Conservation (phyloP, 306 rosid species). For the Dicorynia guianensis region DNA sequence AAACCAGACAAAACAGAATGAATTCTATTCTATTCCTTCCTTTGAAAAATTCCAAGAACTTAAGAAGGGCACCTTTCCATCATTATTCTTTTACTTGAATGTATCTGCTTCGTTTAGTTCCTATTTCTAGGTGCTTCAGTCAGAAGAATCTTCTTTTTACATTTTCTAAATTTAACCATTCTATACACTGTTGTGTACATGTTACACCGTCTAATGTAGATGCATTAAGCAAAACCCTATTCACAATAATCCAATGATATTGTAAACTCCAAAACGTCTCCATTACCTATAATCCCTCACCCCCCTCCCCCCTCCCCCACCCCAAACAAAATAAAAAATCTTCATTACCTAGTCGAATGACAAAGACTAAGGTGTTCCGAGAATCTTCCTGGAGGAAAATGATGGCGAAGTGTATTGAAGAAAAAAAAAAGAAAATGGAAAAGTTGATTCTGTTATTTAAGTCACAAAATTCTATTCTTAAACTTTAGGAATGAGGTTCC, state of each 20-base stretch:
- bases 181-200: neutral
- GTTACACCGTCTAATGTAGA: neutral
- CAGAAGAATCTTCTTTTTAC: neutral
- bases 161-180: conserved; percentile 9
- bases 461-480: conserved; percentile 41
- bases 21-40: conserved; percentile 47
- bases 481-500: conserved; percentile 55
- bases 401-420: conserved; percentile 41
- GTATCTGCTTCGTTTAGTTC: conserved; percentile 25
- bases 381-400: conserved; percentile 48
- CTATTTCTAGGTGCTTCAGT: conserved; percentile 16
- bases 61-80: conserved; percentile 32
- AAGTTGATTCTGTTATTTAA: conserved; percentile 43
- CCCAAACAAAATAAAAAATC: neutral
- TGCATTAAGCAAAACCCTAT: conserved; percentile 17
- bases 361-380: conserved; percentile 39
- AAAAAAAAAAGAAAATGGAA: conserved; percentile 16
- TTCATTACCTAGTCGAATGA: conserved; percentile 44
- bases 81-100: conserved; percentile 34
- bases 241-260: conserved; percentile 33
- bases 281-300: conserved; percentile 1
- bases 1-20: conserved; percentile 46
- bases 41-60: conserved; percentile 39
- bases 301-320: too few relatives aligned
- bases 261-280: neutral